Base-by-base conservation (phyloP, 2,329 filamentous ascomycete species). In the Aureobasidium leucospermi region DNA sequence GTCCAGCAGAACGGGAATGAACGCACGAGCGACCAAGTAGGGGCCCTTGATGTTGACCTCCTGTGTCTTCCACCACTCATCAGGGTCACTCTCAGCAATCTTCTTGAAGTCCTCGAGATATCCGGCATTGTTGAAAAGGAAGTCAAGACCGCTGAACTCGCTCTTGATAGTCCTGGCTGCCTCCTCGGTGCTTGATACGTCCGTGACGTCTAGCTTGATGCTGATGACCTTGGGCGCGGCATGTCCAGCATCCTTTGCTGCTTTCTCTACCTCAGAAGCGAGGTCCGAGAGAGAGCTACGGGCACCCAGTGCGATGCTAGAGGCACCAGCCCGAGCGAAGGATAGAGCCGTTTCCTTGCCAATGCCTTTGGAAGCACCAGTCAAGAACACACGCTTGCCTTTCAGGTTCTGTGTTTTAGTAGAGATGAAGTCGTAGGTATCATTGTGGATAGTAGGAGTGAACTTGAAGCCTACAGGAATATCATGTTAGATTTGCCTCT, bases 381-480 rank as follows among this genome's bases (percentile, higher is more conserved):
- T 82, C 53, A 86, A 77, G 60, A 86, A 74, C 47, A 80, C 71
- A 4, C 70, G 66, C 62, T 76, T 76, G 34, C 73, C 73, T 10
- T 65, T 53, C 32, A 79, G 74, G 61, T 78, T 64, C 38, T 69
- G 66, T 31, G 74, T 72, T 16, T 66, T 63, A 15, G 74, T 71
- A 60, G 76, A 70, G 66, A 85, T 84, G 60, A 71, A 73, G 0
- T 77, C 73, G 66, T 85, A 85, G 2, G 80, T 84, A 57, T 71
- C 67, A 59, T 66, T 63, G 61, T 68, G 69, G 38, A 66, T 64
- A 8, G 63, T 69, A 9, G 64, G 46, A 5, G 67, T 70, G 60
- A 71, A 71, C 28, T 41, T 41, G 39, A 56, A 28, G 31, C 52
- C 52, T 56, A 11, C n/a, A 11, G 29, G 23, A 10, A 4, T 11